Base-by-base conservation (phyloP, 108 stramenopile genomes). In the Pelagomonas calceolata region DNA sequence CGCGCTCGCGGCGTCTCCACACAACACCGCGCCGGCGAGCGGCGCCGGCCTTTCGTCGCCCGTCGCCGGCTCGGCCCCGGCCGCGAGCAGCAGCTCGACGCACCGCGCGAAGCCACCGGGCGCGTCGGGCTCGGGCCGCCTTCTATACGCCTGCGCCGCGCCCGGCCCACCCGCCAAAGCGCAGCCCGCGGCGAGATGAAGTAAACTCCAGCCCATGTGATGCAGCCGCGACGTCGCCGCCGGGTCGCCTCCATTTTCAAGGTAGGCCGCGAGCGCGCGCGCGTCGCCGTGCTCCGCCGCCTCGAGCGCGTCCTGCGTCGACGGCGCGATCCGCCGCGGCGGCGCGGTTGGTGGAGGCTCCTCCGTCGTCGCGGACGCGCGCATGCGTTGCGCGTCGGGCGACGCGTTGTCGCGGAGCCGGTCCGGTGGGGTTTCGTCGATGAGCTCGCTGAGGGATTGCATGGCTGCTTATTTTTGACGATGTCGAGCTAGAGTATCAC, bases 61-160 rank as follows among this genome's bases (percentile, higher is more conserved):
- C 35, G 76, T 76, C 39, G 75, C 76, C 21, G 76, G 76, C 65
- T 77, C 75, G 34, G 76, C 76, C 4, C 76, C 76, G 4, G 76
- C 76, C n/a, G 76, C 76, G 7, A 77, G 75, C 69, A 77, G 36
- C 70, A 75, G 69, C 18, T 65, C 36, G 4, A 77, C 74, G 43
- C 76, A 77, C 69, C 70, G 64, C 39, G 75, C 76, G 35, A 76
- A 77, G 31, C 76, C 76, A 37, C 76, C 74, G 71, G 63, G 72
- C 70, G 75, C 75, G 76, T 77, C 76, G 16, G 76, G 76, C 63
- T 77, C 76, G 65, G 76, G 76, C 26, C 76, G 74, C 35, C 32
- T 71, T 4, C 67, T 4, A 32, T 68, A 34, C 32, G 32, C 5
- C 9, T 10, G 4, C 33, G 65, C 4, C 32, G 32, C 14, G 9